These are phyloP conservation scores for Apodospora peruviana DNA, from an alignment of 495 filamentous ascomycete genomes.

Conservation along the genomic window DNA sequence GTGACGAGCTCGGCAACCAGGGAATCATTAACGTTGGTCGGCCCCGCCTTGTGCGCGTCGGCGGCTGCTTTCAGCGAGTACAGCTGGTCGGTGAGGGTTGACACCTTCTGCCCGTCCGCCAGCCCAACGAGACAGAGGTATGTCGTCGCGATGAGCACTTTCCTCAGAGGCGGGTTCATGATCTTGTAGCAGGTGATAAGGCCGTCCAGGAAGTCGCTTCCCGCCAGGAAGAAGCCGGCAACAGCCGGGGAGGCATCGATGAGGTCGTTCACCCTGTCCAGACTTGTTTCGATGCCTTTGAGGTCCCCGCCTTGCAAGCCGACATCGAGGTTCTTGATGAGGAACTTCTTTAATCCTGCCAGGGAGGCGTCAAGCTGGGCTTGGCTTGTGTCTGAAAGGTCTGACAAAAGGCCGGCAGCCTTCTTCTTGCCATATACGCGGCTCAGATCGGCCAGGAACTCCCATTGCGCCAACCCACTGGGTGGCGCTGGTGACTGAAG, in stretches of 20 bases:
- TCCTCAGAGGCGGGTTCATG: conserved; percentile 52
- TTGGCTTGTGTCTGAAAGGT: conserved; percentile 27
- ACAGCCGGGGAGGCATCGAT: conserved; percentile 47
- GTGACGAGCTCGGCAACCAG: conserved; percentile 60
- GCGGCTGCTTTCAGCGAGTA: conserved; percentile 70
- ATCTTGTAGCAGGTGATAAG: conserved; percentile 60
- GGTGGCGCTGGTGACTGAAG: conserved; percentile 41
- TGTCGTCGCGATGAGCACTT: conserved; percentile 58
- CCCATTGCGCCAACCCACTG: conserved; percentile 43
- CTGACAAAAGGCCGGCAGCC: conserved; percentile 20
- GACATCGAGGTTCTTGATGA: conserved; percentile 46
- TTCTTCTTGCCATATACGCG: conserved; percentile 50
- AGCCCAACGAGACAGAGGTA: conserved; percentile 69
- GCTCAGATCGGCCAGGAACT: conserved; percentile 53
- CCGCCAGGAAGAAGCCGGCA: conserved; percentile 64
- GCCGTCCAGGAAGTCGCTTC: conserved; percentile 80
- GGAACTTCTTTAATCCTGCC: conserved; percentile 34
- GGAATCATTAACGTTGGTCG: conserved; percentile 45
- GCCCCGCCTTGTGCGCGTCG: conserved; percentile 47
- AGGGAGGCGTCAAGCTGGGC: conserved; percentile 29
- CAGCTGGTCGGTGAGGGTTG: conserved; percentile 71
- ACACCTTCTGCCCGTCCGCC: conserved; percentile 60
- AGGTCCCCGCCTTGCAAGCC: conserved; percentile 42
- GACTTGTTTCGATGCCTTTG: conserved; percentile 35
- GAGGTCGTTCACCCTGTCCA: conserved; percentile 45